Conservation (phyloP, 768 basidiomycete genomes). For the Podaxis carcinomalis region DNA sequence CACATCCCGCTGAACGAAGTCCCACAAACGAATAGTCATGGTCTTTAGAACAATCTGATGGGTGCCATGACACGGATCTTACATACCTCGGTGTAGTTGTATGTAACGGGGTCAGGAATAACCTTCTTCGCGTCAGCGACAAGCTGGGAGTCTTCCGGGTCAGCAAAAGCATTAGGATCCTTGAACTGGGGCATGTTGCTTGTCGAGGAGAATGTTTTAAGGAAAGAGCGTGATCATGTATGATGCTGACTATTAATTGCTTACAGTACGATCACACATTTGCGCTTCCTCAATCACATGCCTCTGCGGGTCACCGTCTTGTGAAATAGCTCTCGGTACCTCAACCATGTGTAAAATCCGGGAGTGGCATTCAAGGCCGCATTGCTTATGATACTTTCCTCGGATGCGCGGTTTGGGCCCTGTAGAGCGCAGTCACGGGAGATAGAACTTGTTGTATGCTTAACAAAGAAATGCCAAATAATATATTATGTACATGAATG, state of each 20-base stretch:
- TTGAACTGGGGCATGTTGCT: slow-evolving; percentile 34
- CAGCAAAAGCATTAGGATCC: slow-evolving; percentile 51
- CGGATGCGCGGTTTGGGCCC: too few species aligned
- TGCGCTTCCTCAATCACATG: slow-evolving; percentile 2
- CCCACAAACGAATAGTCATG: neutral
- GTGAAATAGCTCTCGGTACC: neutral
- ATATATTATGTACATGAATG: neutral
- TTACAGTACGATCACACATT: neutral
- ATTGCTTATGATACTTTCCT: neutral
- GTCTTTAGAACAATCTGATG: too few species aligned
- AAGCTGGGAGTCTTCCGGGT: slow-evolving; percentile 77
- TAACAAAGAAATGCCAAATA: neutral
- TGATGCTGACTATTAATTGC: neutral
- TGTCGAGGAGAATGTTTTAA: neutral
- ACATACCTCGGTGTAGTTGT: slow-evolving; percentile 67
- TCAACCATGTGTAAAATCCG: neutral
- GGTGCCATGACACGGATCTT: neutral
- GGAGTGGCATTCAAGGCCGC: neutral
- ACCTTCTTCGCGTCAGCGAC: slow-evolving; percentile 79
- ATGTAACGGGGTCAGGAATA: slow-evolving; percentile 50
- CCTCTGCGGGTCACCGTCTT: neutral
- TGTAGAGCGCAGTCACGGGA: neutral
- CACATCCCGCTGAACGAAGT: slow-evolving; percentile 59
- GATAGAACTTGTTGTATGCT: neutral
- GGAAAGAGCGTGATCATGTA: neutral